phyloP scores from a whole-genome alignment of 1,284 basidiomycete species.

The Ceratobasidium sp. region DNA sequence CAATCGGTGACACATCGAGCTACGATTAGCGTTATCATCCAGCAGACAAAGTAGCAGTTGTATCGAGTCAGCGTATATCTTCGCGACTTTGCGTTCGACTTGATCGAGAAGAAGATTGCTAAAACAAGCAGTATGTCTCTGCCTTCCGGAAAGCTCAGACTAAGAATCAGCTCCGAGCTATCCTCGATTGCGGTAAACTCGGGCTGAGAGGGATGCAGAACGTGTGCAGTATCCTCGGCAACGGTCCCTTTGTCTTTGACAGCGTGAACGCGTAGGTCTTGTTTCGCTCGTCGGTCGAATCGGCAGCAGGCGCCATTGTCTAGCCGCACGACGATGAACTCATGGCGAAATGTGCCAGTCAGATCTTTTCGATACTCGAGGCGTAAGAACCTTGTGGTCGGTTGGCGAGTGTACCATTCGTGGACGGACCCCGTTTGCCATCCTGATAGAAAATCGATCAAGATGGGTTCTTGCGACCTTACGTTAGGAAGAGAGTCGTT shows the following conservation, averaged over 20 bases:
- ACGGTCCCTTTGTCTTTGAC: background rate
- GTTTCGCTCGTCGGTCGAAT: constrained; percentile 16
- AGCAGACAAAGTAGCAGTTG: constrained; percentile 44
- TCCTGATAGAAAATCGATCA: background rate
- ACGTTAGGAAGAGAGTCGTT: background rate
- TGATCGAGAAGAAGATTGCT: constrained; percentile 17
- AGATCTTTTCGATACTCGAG: constrained; percentile 31
- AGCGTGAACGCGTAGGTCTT: background rate
- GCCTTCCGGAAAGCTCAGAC: background rate
- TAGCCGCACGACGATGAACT: constrained; percentile 26
- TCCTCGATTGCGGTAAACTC: background rate
- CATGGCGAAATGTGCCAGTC: background rate
- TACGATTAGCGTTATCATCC: background rate
- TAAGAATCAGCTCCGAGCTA: constrained; percentile 1
- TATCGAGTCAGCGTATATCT: constrained; percentile 6
- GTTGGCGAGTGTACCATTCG: constrained; percentile 16
- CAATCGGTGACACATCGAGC: constrained; percentile 18
- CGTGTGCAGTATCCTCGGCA: constrained; percentile 24
- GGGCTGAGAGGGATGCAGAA: background rate
- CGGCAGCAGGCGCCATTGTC: constrained; percentile 8
- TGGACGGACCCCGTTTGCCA: background rate
- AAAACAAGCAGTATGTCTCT: constrained; percentile 13
- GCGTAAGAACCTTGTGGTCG: background rate
- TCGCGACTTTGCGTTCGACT: background rate
- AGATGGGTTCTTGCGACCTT: background rate